Percentiles rank a stretch among this genome's conserved stretches.
phyloP scores from a whole-genome alignment of 495 filamentous ascomycete genomes.

The Tetracladium marchalianum region DNA sequence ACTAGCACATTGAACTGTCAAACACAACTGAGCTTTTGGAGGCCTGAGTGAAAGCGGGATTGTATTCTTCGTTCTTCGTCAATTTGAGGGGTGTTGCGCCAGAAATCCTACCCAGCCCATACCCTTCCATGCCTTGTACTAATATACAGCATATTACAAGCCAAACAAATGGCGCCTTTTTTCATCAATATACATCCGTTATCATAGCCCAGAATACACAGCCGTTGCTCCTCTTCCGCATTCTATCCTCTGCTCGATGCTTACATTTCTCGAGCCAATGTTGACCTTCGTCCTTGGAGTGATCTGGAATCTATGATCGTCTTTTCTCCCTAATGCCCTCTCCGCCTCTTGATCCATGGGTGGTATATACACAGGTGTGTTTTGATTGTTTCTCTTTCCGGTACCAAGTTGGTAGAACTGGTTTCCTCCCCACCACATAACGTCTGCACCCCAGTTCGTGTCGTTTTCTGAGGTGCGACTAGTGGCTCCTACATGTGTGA shows the following conservation, averaged over 20 bases:
- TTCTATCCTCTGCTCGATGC: conserved; percentile 78
- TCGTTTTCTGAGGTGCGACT: conserved; percentile 45
- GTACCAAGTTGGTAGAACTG: conserved; percentile 89
- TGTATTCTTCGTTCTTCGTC: neutral
- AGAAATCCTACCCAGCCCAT: neutral
- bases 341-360: conserved; percentile 47
- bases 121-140: neutral
- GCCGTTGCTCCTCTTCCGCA: conserved; percentile 79
- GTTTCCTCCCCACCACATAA: conserved; percentile 89
- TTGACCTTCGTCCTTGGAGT: conserved; percentile 65
- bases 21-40: no score
- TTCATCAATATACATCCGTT: neutral
- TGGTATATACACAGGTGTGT: conserved; percentile 65
- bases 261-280: conserved; percentile 52
- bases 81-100: conserved; percentile 4
- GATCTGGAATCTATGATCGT: conserved; percentile 75
- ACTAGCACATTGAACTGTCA: no score
- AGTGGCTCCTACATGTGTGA: conserved; percentile 48
- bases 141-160: conserved; percentile 7
- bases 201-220: conserved; percentile 52
- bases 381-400: conserved; percentile 72
- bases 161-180: no score
- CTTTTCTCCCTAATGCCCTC: conserved; percentile 37
- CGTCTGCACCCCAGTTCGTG: conserved; percentile 77
- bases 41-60: no score